Percentiles rank a stretch among this genome's conserved stretches.
These are phyloP conservation scores for Excoecaria cochinchinensis DNA, from an alignment of 345 rosid genomes.

Conservation along the genomic window DNA sequence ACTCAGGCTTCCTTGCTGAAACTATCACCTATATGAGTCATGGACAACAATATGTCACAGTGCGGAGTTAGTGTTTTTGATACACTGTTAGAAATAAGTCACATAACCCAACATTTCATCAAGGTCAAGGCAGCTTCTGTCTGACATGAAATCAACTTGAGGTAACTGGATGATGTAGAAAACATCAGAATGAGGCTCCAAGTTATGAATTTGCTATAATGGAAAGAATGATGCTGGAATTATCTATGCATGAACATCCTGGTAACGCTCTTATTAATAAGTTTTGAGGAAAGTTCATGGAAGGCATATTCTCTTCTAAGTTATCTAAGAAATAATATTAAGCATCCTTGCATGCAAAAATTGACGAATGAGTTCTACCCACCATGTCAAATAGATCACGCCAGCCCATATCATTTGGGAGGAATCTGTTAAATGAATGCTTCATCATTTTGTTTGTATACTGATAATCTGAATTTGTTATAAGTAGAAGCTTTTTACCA, in stretches of 20 bases:
- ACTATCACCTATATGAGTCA: slow-evolving; percentile 64
- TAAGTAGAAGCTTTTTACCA: slow-evolving; percentile 92
- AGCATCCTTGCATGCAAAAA: slow-evolving; percentile 13
- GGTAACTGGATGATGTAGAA: neutral
- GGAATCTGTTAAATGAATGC: slow-evolving; percentile 85
- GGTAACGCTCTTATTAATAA: neutral
- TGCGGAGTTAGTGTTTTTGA: neutral
- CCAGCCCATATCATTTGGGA: slow-evolving; percentile 94
- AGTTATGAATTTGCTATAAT: neutral
- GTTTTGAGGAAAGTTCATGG: neutral
- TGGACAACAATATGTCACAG: slow-evolving; percentile 12
- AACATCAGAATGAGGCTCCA: neutral
- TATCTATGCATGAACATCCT: slow-evolving; percentile 3
- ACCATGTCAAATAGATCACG: slow-evolving; percentile 90
- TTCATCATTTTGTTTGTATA: slow-evolving; percentile 97
- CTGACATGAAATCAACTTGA: neutral
- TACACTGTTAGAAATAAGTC: slow-evolving; percentile 1
- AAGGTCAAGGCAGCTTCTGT: neutral
- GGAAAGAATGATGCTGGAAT: neutral
- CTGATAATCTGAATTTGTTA: slow-evolving; percentile 92
- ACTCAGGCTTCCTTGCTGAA: slow-evolving; percentile 97
- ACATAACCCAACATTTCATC: neutral
- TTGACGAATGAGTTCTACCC: slow-evolving; percentile 19
- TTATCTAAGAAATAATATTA: neutral
- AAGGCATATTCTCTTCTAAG: neutral